A percentile compares a stretch with the other conserved stretches of the same genome.
Evolutionary conservation across 192 early-diverging fungal species (phyloP).

Genomic region (Podila minutissima): DNA sequence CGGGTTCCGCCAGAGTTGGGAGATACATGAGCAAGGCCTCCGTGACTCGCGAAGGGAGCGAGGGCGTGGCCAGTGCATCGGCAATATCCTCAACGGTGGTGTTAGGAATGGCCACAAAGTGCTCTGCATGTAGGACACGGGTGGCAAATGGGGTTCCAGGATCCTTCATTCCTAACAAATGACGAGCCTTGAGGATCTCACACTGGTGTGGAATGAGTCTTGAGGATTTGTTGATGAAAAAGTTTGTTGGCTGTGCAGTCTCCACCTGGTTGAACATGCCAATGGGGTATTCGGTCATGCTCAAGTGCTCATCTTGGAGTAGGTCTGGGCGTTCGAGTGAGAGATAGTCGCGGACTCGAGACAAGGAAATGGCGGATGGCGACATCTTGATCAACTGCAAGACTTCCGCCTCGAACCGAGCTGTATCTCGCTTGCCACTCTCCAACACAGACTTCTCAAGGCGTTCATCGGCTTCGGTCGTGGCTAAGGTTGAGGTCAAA

Average conservation of each 20-base stretch:
- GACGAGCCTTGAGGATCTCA: constrained; percentile 26
- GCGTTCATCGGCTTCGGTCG: not conserved
- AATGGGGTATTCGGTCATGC: constrained; percentile 14
- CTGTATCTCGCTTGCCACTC: constrained; percentile 19
- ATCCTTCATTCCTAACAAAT: constrained; percentile 33
- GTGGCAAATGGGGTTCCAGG: constrained; percentile 14
- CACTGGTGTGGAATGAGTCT: constrained; percentile 29
- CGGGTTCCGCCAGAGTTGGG: constrained; percentile 35
- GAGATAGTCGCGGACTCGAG: constrained; percentile 8
- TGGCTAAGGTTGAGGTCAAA: constrained; percentile 11
- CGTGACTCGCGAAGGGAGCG: constrained; percentile 31
- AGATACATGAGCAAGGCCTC: constrained; percentile 41
- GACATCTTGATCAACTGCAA: constrained; percentile 18
- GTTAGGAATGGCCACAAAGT: constrained; percentile 28
- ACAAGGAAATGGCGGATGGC: constrained; percentile 16
- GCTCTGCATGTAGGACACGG: constrained; percentile 36
- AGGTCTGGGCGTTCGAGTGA: constrained; percentile 10
- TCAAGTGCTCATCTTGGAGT: constrained; percentile 18
- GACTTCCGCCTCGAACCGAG: constrained; percentile 11
- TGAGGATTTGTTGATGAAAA: constrained; percentile 18
- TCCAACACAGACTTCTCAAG: constrained; percentile 9
- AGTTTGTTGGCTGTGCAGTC: constrained; percentile 6
- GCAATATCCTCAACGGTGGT: constrained; percentile 43
- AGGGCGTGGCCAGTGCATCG: constrained; percentile 25
- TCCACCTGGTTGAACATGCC: constrained; percentile 39